Base-by-base conservation (phyloP, 176 grass and related monocot genomes). In the Guadua angustifolia region DNA sequence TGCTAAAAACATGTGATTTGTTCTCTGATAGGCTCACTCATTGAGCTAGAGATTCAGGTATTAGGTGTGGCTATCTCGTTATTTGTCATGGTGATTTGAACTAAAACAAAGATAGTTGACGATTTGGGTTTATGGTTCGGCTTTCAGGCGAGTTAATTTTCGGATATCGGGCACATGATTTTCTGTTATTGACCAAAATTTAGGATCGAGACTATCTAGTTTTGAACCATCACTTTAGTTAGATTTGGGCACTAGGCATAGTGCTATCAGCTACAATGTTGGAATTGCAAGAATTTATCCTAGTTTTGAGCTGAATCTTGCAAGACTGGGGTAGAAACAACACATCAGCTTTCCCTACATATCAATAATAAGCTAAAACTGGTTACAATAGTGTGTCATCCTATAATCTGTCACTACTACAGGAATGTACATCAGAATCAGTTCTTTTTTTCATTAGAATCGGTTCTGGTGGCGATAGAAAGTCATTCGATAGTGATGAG, bases 1-100 rank as follows among this genome's bases (percentile, higher is more conserved):
- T 39, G 75, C 59, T 26, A 40, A 49, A 65, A 73, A 65, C 79
- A 49, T 68, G 40, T 61, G 59, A 67, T 87, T 86, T 58, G 26
- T 43, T 73, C 40, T 53, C 43, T 44, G 15, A 22, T 26, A 55
- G 63, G 19, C 64, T 69, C n/a, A 55, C 44, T 83, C 29, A 9
- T 51, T 51, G 32, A 78, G 79, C 84, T 79, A 71, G 49, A 55
- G 82, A 90, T 79, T 87, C 80, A 18, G 40, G 26, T 74, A 44
- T 13, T 26, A 40, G 57, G 66, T 24, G 22, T 51, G 33, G 32
- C 19, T 32, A 87, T 83, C 69, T 55, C 29, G 49, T 86, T 71
- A 9, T 76, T 64, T 52, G 15, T 39, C 73, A 1, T 79, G 50
- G 32, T 45, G 51, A 38, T 83, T 60, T 50, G 49, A 67, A 66